Conservation (phyloP, 768 basidiomycete species). For the Termitomyces sp. region DNA sequence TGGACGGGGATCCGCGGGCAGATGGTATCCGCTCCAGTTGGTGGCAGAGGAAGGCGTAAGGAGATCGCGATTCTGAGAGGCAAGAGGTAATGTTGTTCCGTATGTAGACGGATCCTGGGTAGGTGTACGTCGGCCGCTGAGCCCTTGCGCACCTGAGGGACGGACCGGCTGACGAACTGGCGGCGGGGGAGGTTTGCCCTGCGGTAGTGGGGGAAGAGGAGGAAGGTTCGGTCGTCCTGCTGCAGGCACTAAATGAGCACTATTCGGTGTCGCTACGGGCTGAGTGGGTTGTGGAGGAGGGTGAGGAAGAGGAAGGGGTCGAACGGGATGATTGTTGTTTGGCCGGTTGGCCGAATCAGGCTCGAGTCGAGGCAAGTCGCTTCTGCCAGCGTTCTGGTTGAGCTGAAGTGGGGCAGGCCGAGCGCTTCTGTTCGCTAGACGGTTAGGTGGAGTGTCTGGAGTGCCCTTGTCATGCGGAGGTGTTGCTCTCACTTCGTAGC, state of each 20-base stretch:
- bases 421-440: slow-evolving; percentile 38
- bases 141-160: slow-evolving; percentile 24
- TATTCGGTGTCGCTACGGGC: slow-evolving; percentile 27
- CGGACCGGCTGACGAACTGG: slow-evolving; percentile 36
- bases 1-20: slow-evolving; percentile 61
- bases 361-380: slow-evolving; percentile 70
- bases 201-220: slow-evolving; percentile 68
- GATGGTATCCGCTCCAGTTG: slow-evolving; percentile 45
- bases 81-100: slow-evolving; percentile 37
- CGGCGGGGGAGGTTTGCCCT: slow-evolving; percentile 58
- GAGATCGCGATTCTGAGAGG: slow-evolving; percentile 32
- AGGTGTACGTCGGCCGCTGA: slow-evolving; percentile 48
- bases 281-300: slow-evolving; percentile 23
- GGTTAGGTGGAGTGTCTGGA: slow-evolving; percentile 21
- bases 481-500: slow-evolving; percentile 2
- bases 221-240: slow-evolving; percentile 48
- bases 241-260: slow-evolving; percentile 25
- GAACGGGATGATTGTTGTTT: slow-evolving; percentile 29
- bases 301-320: slow-evolving; percentile 49
- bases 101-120: slow-evolving; percentile 52
- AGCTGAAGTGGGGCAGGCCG: slow-evolving; percentile 85
- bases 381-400: slow-evolving; percentile 44
- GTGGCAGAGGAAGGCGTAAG: slow-evolving; percentile 41
- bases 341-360: slow-evolving; percentile 51
- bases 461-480: slow-evolving; percentile 2